Conservation (phyloP, 176 grass and related monocot species). For the Hordeum vulgare region DNA sequence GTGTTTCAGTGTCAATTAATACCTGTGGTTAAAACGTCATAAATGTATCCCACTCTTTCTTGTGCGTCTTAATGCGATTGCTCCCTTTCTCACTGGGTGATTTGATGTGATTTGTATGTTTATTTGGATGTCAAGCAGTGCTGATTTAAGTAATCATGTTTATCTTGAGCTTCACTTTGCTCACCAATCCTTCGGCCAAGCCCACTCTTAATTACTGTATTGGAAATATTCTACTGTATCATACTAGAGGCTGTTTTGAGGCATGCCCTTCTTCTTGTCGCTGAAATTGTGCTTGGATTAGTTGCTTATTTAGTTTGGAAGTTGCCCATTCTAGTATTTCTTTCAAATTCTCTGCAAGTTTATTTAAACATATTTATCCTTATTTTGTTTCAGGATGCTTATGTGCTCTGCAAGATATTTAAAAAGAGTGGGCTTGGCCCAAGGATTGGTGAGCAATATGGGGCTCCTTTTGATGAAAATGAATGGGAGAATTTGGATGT, state of each 20-base stretch:
- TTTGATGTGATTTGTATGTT: neutral
- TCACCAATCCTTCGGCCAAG: neutral
- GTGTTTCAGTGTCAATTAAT: neutral
- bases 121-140: neutral
- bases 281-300: neutral
- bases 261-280: neutral
- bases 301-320: neutral
- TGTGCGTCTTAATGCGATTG: neutral
- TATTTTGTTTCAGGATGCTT: conserved; percentile 51
- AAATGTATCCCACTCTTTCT: neutral
- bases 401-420: conserved; percentile 88
- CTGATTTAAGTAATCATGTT: neutral
- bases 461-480: conserved; percentile 80
- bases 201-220: neutral
- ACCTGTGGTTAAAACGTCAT: neutral
- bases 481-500: conserved; percentile 63
- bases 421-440: conserved; percentile 92
- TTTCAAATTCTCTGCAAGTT: neutral
- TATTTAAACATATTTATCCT: neutral
- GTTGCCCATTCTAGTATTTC: neutral
- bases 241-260: neutral
- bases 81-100: neutral
- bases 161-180: neutral
- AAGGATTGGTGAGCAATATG: conserved; percentile 93
- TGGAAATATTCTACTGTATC: neutral